Evolutionary conservation across 1,284 basidiomycete genomes (phyloP), one percentile per base, ranked within the genome.

Genomic region (Phylloporus sp.): DNA sequence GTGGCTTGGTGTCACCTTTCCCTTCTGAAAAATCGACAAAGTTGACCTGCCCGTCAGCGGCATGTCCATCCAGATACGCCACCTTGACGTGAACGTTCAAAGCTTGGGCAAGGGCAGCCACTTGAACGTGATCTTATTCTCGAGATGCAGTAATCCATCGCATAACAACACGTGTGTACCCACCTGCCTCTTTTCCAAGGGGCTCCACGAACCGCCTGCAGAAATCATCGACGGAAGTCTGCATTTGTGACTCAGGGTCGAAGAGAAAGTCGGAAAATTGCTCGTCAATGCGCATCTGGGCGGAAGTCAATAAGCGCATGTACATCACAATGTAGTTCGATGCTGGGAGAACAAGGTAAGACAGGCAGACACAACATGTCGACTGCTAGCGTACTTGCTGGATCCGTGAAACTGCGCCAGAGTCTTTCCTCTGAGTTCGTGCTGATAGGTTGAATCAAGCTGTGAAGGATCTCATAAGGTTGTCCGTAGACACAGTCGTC

Each of bases 181-280:
- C 79, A 87, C 90, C 91, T 59, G 94, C 94, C 80, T 96, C 94
- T 72, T 89, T 91, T 20, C 92, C 90, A 54, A 88, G 82, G 2
- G 92, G 87, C 67, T 96, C 93, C 34, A 96, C 94, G 66, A 90
- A 87, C 53, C 83, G 80, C 68, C 87, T 83, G 73, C 93, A 95
- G 76, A 95, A 96, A 15, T 85, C 82, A 11, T 83, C 81, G 8
- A 88, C 79, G 76, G 82, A 59, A 6, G 44, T 58, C 56, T 62
- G 62, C 54, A 87, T 84, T 42, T 86, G 86, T 0, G 86, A 85
- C 47, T 91, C 87, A 0, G 91, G 91, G 64, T 94, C 86, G 67
- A 92, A 85, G 10, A 96, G 82, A 80, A 95, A 95, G 5, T 85
- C 85, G 17, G 83, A 81, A 73, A 95, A 60, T 50, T 73, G 68